Evolutionary conservation across 345 rosid genomes (phyloP), one percentile per base, ranked within the genome.

Genomic region (Euphorbia peplus): DNA sequence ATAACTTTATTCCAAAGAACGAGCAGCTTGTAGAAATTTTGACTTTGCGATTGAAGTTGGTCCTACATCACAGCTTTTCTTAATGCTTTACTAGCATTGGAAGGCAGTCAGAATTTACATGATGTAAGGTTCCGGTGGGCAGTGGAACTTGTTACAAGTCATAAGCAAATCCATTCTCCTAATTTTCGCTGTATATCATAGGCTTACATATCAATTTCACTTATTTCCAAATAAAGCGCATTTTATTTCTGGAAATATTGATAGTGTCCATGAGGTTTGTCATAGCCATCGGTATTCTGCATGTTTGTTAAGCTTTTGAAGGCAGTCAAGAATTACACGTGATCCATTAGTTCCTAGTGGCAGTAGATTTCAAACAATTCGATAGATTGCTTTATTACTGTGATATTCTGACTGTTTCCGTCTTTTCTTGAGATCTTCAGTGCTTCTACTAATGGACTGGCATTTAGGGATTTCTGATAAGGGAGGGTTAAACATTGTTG

Each of bases 71-170:
- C 6, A 46, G 25, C 25, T 22, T 24, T 6, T 64, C 6, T 64
- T 18, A 14, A 48, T 64, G 25, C 21, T 64, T 50, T n/a, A 65
- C 50, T 22, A 29, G 59, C 59, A n/a, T 22, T 19, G 58, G 47
- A 10, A 64, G 25, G 56, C 57, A 47, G 18, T 51, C 9, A 2
- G 57, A 26, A 64, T 48, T 18, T 14, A n/a, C 57, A 26, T 28
- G 8, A 28, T 8, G 15, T n/a, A 12, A 66, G 24, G 41, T 47
- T 64, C 22, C 14, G 8, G 47, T 26, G 24, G 26, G 18, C 41
- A 44, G 16, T 61, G 13, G 32, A 61, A 61, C 24, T 44, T 37
- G 65, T 8, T 37, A 3, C 48, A 61, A 39, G 42, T 39, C 42
- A 39, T 39, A 4, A 39, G 9, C 3, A 30, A 54, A 22, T 41